Percentiles rank a stretch among this genome's conserved stretches.
phyloP scores from a whole-genome alignment of 1,284 basidiomycete species.

The Papiliotrema terrestris region DNA sequence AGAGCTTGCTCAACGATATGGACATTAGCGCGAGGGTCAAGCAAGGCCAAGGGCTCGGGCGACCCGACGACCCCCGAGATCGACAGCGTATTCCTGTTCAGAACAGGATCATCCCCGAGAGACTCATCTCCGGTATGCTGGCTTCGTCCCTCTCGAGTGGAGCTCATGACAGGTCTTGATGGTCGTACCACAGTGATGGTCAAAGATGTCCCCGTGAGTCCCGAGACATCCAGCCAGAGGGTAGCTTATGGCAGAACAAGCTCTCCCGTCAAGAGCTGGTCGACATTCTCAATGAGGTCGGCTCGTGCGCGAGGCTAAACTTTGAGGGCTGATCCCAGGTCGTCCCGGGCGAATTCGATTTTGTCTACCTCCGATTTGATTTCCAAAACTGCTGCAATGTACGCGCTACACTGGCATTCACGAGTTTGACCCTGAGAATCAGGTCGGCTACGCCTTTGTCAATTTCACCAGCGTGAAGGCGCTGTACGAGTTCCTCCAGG shows the following conservation, averaged over 20 bases:
- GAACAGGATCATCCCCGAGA: slow-evolving; percentile 38
- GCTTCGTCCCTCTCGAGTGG: not conserved
- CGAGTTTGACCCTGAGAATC: not conserved
- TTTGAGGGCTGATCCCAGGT: slow-evolving; percentile 21
- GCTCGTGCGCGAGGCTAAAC: slow-evolving; percentile 1
- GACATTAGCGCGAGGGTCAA: slow-evolving; percentile 25
- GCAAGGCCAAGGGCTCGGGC: slow-evolving; percentile 20
- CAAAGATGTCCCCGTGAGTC: slow-evolving; percentile 47
- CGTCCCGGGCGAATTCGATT: slow-evolving; percentile 45
- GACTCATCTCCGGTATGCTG: slow-evolving; percentile 32
- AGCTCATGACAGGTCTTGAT: slow-evolving; percentile 33
- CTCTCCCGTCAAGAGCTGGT: slow-evolving; percentile 45
- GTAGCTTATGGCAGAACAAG: slow-evolving; percentile 40
- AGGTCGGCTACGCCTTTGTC: slow-evolving; percentile 49
- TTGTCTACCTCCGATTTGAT: slow-evolving; percentile 49
- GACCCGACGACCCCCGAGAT: slow-evolving; percentile 18
- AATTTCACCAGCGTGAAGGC: slow-evolving; percentile 41
- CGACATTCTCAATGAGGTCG: slow-evolving; percentile 40
- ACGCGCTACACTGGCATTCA: no score
- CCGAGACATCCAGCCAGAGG: not conserved
- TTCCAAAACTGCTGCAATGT: slow-evolving; percentile 49
- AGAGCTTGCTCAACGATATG: slow-evolving; percentile 26
- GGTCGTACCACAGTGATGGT: slow-evolving; percentile 47
- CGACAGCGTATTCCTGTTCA: slow-evolving; percentile 33
- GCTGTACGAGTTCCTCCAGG: slow-evolving; percentile 37